Conservation (phyloP, 2,329 filamentous ascomycete species). For the Calonectria pteridis region DNA sequence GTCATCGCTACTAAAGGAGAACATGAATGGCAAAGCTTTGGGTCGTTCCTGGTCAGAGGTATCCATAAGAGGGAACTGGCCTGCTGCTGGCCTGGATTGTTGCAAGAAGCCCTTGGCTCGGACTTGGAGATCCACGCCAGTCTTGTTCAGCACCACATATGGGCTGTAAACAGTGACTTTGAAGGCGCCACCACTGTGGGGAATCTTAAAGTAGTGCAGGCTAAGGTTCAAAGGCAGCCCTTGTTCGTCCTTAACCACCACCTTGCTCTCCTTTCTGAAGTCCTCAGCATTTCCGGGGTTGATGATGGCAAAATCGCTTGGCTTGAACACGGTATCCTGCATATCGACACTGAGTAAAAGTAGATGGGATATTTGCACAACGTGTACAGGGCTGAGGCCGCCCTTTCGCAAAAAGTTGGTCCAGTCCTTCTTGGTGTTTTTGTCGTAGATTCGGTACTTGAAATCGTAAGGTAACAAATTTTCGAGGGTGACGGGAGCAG, state of each 20-base stretch:
- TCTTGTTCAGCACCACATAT: constrained; percentile 96
- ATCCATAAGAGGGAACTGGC: constrained; percentile 73
- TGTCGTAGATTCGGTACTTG: constrained; percentile 99
- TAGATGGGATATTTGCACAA: constrained; percentile 94
- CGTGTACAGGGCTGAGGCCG: constrained; percentile 95
- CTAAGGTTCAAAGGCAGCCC: constrained; percentile 84
- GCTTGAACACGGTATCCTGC: constrained; percentile 94
- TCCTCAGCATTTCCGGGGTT: constrained; percentile 90
- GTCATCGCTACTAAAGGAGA: constrained; percentile 90
- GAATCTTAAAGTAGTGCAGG: constrained; percentile 91
- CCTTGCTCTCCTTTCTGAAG: constrained; percentile 83
- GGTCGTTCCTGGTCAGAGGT: constrained; percentile 65
- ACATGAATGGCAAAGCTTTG: constrained; percentile 94
- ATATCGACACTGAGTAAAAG: constrained; percentile 94
- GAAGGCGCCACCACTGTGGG: constrained; percentile 94
- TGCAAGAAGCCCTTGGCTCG: constrained; percentile 92
- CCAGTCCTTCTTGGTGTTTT: constrained; percentile 99
- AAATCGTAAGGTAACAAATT: constrained; percentile 97
- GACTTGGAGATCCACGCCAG: constrained; percentile 87
- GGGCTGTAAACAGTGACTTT: constrained; percentile 95
- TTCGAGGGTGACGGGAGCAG: constrained; percentile 92
- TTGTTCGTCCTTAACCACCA: constrained; percentile 87
- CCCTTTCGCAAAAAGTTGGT: constrained; percentile 97
- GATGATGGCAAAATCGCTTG: constrained; percentile 97
- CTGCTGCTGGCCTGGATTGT: constrained; percentile 84